Base-by-base conservation (phyloP, 176 grass and related monocot species). In the Calamus simplicifolius region DNA sequence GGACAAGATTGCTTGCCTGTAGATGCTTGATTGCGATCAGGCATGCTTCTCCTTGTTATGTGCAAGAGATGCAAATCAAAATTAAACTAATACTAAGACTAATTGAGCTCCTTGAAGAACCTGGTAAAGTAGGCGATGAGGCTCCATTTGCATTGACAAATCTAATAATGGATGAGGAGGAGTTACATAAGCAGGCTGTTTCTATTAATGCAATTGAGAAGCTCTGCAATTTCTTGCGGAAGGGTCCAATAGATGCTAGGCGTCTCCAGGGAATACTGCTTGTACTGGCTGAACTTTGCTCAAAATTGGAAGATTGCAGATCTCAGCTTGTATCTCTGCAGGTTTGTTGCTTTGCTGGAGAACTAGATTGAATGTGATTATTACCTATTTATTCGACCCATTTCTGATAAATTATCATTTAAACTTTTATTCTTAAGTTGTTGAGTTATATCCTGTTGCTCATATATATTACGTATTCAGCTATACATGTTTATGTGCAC, bases 261-360 rank as follows among this genome's bases (percentile, higher is more conserved):
- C 84, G 93, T 4, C 69, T 89, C 27, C 84, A 78, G 66, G 86
- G 87, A 67, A 85, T 98, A 85, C 74, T 98, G 56, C 69, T 89
- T 73, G 81, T 82, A n/a, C 80, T 98, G 62, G 79, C 84, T 71
- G 93, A 92, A 78, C 87, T 92, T 81, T 85, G 84, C 69, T 98
- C 93, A 68, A 88, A 83, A 55, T 52, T 88, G 52, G 93, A 98
- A 69, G 71, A 85, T 58, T 85, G 80, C 49, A 88, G 88, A 85
- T 85, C 81, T 76, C 85, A 89, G 56, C 81, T 98, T 70, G 81
- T 82, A 57, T 64, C 74, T 62, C 55, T 76, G 13, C 72, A 82
- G 79, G 79, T 82, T 43, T 52, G 38, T 75, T 50, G 17, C 50
- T 54, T 54, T 15, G 43, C 50, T 18, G 25, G 25, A 50, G 14